Conservation (phyloP, 345 rosid genomes). For the Arabidopsis arenosa region DNA sequence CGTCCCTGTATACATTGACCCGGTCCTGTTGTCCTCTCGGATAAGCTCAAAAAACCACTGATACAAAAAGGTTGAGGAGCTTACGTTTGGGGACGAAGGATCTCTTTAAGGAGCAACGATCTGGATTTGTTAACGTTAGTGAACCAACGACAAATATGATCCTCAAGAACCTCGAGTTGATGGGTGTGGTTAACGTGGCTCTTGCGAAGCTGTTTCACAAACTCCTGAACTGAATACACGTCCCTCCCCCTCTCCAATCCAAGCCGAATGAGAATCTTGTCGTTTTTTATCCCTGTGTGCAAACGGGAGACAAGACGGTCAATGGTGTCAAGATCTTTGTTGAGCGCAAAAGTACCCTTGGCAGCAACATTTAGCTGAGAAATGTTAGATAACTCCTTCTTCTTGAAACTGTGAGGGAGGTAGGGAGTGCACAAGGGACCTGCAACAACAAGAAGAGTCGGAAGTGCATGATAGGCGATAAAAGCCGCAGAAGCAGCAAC, state of each 20-base stretch:
- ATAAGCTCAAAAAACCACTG: conserved; percentile 4
- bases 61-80: neutral
- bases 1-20: neutral
- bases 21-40: conserved; percentile 10
- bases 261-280: conserved; percentile 54
- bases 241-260: conserved; percentile 66
- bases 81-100: conserved; percentile 42
- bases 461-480: conserved; percentile 62
- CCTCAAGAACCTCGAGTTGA: conserved; percentile 64
- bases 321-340: conserved; percentile 60
- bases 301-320: conserved; percentile 62
- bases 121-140: conserved; percentile 63
- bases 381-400: conserved; percentile 57
- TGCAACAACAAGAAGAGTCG: conserved; percentile 51
- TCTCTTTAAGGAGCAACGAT: conserved; percentile 53
- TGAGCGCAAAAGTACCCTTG: conserved; percentile 58
- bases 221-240: conserved; percentile 50
- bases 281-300: conserved; percentile 55
- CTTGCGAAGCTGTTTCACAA: conserved; percentile 61
- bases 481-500: conserved; percentile 54
- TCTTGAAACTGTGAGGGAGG: conserved; percentile 54
- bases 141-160: conserved; percentile 70
- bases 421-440: conserved; percentile 54
- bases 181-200: conserved; percentile 50
- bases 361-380: conserved; percentile 75